Evolutionary conservation across 2,329 filamentous ascomycete genomes (phyloP).

Genomic region (Talaromyces sp.): DNA sequence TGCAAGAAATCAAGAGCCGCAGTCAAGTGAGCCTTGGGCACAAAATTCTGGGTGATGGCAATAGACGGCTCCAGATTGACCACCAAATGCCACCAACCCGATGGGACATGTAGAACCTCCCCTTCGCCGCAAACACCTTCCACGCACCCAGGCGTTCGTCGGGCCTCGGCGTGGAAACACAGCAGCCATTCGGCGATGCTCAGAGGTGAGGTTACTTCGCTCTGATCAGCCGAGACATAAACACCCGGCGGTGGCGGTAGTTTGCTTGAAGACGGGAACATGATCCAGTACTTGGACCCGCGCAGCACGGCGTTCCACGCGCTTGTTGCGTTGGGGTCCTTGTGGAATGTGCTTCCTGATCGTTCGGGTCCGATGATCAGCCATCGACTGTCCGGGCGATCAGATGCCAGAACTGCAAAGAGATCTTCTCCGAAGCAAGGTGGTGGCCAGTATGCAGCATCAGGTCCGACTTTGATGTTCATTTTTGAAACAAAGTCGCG

Average conservation of each 20-base stretch:
- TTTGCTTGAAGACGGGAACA: constrained; percentile 72
- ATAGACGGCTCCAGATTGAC: constrained; percentile 81
- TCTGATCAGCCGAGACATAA: constrained; percentile 81
- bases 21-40: constrained; percentile 67
- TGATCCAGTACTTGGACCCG: constrained; percentile 96
- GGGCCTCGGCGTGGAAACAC: constrained; percentile 79
- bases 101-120: constrained; percentile 87
- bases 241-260: constrained; percentile 75
- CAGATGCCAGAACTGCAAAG: constrained; percentile 69
- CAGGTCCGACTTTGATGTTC: constrained; percentile 55
- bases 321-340: constrained; percentile 64
- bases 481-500: constrained; percentile 83
- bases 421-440: constrained; percentile 81
- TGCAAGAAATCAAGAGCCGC: constrained; percentile 75
- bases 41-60: constrained; percentile 92
- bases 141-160: constrained; percentile 67
- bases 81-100: constrained; percentile 95
- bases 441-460: constrained; percentile 70
- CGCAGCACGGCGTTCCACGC: constrained; percentile 93
- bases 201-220: constrained; percentile 87
- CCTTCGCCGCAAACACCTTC: constrained; percentile 81
- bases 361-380: constrained; percentile 82
- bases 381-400: constrained; percentile 86
- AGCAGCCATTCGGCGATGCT: constrained; percentile 97
- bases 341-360: constrained; percentile 92